Conservation (phyloP, 441 rosid species). For the Gossypium davidsonii region DNA sequence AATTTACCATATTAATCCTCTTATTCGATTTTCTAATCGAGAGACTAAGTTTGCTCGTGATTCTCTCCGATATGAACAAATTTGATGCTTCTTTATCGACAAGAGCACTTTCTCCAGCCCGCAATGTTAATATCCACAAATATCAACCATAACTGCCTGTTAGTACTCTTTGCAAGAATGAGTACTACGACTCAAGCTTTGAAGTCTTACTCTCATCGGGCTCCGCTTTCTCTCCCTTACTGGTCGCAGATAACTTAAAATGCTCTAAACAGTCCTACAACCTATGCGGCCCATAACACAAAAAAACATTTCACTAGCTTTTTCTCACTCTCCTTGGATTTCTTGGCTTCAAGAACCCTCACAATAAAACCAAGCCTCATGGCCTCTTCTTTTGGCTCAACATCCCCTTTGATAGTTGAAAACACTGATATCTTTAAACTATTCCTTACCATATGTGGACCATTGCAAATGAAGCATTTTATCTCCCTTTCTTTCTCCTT, state of each 20-base stretch:
- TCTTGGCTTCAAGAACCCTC: neutral
- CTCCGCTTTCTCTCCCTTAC: neutral
- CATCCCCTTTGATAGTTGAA: neutral
- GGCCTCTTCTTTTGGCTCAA: neutral
- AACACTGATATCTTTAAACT: neutral
- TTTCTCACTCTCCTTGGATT: neutral
- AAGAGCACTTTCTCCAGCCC: neutral
- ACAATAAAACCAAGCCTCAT: neutral
- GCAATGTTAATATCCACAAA: neutral
- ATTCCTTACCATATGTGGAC: neutral
- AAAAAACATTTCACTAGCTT: neutral
- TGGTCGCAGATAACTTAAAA: neutral
- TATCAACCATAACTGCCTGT: neutral
- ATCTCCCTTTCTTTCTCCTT: neutral
- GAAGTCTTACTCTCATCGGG: neutral
- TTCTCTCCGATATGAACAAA: neutral
- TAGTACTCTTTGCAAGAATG: neutral
- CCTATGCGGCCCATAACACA: neutral
- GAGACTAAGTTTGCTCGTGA: neutral
- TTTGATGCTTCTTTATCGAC: neutral
- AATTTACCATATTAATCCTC: neutral
- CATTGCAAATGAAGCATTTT: neutral
- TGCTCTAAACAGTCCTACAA: neutral
- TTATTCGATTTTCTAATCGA: neutral
- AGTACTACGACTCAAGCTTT: neutral